Evolutionary conservation across 129 eudicot species (phyloP).

Genomic region (Helichrysum umbraculigerum): DNA sequence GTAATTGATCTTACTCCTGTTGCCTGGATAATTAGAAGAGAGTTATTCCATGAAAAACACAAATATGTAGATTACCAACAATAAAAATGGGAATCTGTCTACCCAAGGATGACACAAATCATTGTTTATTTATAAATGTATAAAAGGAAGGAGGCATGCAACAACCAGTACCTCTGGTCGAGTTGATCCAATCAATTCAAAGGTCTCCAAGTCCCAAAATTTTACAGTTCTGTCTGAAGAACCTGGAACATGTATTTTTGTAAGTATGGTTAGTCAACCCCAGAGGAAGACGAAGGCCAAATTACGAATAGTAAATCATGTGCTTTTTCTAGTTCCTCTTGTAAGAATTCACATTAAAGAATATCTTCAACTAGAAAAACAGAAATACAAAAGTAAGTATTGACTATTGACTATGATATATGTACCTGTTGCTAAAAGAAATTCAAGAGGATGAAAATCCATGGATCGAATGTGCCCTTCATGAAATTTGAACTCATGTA

Average conservation of each 20-base stretch:
- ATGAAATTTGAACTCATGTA: slow-evolving; percentile 88
- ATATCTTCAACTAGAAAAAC: not conserved
- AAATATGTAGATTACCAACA: slow-evolving; percentile 1
- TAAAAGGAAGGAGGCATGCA: slow-evolving; percentile 11
- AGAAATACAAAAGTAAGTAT: not conserved
- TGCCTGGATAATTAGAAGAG: slow-evolving; percentile 42
- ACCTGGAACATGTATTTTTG: slow-evolving; percentile 50
- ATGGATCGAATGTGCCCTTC: slow-evolving; percentile 88
- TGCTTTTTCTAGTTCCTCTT: slow-evolving; percentile 8
- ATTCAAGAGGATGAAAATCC: slow-evolving; percentile 93
- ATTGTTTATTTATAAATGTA: not conserved
- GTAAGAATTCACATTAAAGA: slow-evolving; percentile 11
- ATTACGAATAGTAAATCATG: not conserved
- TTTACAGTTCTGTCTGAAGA: slow-evolving; percentile 96
- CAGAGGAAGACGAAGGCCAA: not conserved
- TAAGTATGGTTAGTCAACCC: slow-evolving; percentile 4
- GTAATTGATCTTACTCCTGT: slow-evolving; percentile 80
- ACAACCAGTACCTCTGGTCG: slow-evolving; percentile 74
- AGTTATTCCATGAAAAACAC: not conserved
- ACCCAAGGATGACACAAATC: not conserved
- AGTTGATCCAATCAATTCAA: slow-evolving; percentile 96
- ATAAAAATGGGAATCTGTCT: slow-evolving; percentile 1
- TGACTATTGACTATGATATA: not conserved
- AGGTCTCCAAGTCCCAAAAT: slow-evolving; percentile 96
- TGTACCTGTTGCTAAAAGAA: slow-evolving; percentile 85